A percentile compares a stretch with the other conserved stretches of the same genome.
Conservation (phyloP, 495 filamentous ascomycete genomes). For the Daldinia loculata region DNA sequence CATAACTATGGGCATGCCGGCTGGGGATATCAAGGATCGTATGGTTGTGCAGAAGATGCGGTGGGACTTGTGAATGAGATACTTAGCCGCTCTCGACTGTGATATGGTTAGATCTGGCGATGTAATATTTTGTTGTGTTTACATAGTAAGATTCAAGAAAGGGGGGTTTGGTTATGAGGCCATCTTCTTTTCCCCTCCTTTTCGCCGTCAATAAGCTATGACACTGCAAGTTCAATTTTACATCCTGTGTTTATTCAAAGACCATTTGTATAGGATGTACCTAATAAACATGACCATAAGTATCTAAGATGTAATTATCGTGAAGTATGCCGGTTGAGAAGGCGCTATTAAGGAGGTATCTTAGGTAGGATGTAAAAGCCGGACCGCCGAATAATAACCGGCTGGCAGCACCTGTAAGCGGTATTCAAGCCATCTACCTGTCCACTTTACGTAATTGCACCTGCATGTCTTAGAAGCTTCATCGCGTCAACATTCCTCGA, state of each 20-base stretch:
- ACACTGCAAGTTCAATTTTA: not conserved
- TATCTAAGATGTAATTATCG: not conserved
- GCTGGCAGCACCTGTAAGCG: constrained; percentile 8
- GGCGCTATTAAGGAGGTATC: not conserved
- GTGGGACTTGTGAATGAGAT: constrained; percentile 75
- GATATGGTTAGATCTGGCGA: not conserved
- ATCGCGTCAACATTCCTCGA: constrained; percentile 7
- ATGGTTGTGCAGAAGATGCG: constrained; percentile 78
- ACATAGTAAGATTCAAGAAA: not conserved
- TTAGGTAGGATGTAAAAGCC: not conserved
- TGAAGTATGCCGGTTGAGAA: not conserved
- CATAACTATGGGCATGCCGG: constrained; percentile 98
- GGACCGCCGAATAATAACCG: not conserved
- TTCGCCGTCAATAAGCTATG: not conserved
- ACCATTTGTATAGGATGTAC: too few species aligned
- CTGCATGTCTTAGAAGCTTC: constrained; percentile 16
- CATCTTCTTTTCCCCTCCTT: not conserved
- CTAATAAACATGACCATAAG: not conserved
- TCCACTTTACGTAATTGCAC: constrained; percentile 31
- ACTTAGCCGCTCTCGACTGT: constrained; percentile 22
- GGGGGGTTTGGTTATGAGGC: not conserved
- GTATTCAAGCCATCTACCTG: not conserved
- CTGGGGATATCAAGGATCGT: constrained; percentile 89
- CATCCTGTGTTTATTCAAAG: too few species aligned
- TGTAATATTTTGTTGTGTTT: not conserved